Evolutionary conservation across 1,284 basidiomycete genomes (phyloP), one percentile per base, ranked within the genome.

Genomic region (Farysia itapuensis): DNA sequence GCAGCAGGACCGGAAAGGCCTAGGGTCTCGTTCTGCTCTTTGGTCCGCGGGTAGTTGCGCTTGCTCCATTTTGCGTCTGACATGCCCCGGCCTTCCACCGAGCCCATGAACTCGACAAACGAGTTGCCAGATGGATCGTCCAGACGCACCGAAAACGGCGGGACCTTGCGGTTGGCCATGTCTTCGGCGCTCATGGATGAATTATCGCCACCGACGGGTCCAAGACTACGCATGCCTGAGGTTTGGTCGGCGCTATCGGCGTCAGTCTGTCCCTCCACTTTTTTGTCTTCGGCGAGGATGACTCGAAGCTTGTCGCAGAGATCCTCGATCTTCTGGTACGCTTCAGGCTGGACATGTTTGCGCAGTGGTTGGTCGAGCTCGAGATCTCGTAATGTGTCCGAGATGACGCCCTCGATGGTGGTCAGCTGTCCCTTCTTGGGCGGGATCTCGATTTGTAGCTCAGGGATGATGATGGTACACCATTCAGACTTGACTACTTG

Each of bases 51-150:
- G 70, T 94, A 98, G 24, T 86, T 88, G 49, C 88, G 82, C 80
- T 96, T 82, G 72, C 85, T 87, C 95, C 95, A 99, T 75, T 93
- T 90, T 1, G 90, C 86, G 78, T 99, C 83, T 25, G 66, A 86
- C 81, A 82, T 87, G 85, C 74, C 74, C 4, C 50, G 38, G 11
- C 63, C 64, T 29, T 64, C 34, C 9, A 70, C 51, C 6, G 63
- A 44, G 32, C 72, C 72, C 32, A 56, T 39, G 43, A 74, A 76
- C 46, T 76, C 74, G 36, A 76, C 59, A 80, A 93, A 98, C 19
- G 90, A 94, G 79, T 95, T 95, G 13, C 95, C 95, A 0, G 90
- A 81, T 0, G 94, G 93, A 75, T 99, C 95, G 72, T 98, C 91
- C 23, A 98, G 80, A 42, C 83, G 85, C 47, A 98, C 75, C 0